Evolutionary conservation across 768 basidiomycete genomes (phyloP).

Genomic region (Termitomyces bulborhizus): DNA sequence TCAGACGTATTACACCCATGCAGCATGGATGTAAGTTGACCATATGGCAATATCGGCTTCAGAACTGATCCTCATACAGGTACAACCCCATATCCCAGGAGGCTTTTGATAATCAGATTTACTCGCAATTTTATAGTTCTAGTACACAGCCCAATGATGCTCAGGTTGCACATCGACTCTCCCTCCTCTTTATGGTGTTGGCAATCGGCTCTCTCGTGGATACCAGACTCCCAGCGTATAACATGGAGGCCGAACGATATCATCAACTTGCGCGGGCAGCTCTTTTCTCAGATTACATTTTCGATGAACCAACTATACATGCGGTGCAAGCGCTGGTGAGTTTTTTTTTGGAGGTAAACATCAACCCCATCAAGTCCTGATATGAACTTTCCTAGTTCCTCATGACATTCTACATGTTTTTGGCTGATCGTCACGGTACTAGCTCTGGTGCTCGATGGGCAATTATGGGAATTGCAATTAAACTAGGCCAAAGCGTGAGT

Average conservation of each 20-base stretch:
- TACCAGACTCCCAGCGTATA: conserved; percentile 47
- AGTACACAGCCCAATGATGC: conserved; percentile 44
- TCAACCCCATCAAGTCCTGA: conserved; percentile 11
- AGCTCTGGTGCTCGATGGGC: conserved; percentile 61
- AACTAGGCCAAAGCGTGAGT: conserved; percentile 65
- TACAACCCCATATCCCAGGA: conserved; percentile 61
- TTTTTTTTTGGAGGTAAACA: conserved; percentile 8
- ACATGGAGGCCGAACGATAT: conserved; percentile 64
- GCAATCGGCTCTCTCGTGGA: conserved; percentile 64
- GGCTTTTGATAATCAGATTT: conserved; percentile 57
- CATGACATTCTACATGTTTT: conserved; percentile 67
- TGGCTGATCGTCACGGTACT: conserved; percentile 62
- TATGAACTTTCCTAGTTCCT: conserved; percentile 37
- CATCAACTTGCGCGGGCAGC: conserved; percentile 62
- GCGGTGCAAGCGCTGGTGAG: conserved; percentile 64
- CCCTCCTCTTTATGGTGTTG: conserved; percentile 60
- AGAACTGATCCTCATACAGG: conserved; percentile 30
- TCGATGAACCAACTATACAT: conserved; percentile 62
- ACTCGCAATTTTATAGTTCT: conserved; percentile 46
- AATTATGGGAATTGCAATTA: conserved; percentile 64
- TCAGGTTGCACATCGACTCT: conserved; percentile 51
- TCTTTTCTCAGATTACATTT: conserved; percentile 56
- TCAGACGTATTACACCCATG: conserved; percentile 55
- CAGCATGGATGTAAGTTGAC: conserved; percentile 61
- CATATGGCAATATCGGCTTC: background rate